phyloP scores from a whole-genome alignment of 2,329 filamentous ascomycete genomes.

The Cyanodermella asteris region DNA sequence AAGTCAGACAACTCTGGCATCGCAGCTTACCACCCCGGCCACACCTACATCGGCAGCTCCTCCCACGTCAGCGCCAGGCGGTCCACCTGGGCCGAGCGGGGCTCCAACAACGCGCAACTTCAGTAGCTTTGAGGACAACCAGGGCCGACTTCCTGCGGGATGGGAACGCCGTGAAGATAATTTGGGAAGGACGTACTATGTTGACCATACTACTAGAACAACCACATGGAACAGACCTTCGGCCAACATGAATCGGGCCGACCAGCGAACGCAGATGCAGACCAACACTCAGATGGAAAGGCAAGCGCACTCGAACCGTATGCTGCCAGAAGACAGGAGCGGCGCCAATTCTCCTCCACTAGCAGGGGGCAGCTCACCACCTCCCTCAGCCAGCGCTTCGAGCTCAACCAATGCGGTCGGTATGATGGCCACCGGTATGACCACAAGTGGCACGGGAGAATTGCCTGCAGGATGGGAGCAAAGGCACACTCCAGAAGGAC shows the following conservation, averaged over 20 bases:
- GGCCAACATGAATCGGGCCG: constrained; percentile 50
- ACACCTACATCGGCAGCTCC: constrained; percentile 16
- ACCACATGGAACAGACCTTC: constrained; percentile 91
- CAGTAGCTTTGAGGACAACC: constrained; percentile 90
- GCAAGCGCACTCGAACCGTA: constrained; percentile 82
- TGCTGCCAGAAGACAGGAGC: constrained; percentile 84
- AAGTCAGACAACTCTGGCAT: background rate
- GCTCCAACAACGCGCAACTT: constrained; percentile 39
- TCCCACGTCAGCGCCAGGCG: constrained; percentile 16
- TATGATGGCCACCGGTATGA: constrained; percentile 89
- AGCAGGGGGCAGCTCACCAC: constrained; percentile 24
- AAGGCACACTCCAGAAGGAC: constrained; percentile 79
- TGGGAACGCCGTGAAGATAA: constrained; percentile 97
- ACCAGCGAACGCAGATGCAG: constrained; percentile 60
- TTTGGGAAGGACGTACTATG: constrained; percentile 86
- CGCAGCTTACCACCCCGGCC: constrained; percentile 10
- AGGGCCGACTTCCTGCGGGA: constrained; percentile 73
- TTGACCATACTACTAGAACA: constrained; percentile 89
- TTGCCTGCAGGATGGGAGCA: constrained; percentile 94
- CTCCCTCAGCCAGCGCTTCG: constrained; percentile 23
- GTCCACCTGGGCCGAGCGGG: constrained; percentile 15
- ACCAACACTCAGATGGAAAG: constrained; percentile 85
- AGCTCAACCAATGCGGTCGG: constrained; percentile 40
- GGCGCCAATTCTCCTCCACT: constrained; percentile 78
- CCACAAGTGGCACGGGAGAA: constrained; percentile 83